phyloP scores from a whole-genome alignment of 2,329 filamentous ascomycete species.

The Cladosporium sp. region DNA sequence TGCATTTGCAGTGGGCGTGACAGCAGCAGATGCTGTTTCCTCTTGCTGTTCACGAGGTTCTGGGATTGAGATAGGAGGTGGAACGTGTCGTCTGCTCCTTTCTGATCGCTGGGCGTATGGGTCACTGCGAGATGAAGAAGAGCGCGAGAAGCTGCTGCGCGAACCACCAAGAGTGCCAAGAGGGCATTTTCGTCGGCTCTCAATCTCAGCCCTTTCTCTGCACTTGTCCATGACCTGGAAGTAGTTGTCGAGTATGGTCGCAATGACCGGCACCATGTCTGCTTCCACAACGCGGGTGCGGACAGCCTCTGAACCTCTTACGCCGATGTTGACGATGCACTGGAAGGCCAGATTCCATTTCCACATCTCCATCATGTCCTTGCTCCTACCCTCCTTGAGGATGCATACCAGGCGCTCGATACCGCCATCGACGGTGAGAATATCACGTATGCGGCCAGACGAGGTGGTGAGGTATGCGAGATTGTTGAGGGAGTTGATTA shows the following conservation, averaged over 20 bases:
- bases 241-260: slow-evolving; percentile 97
- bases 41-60: slow-evolving; percentile 45
- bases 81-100: slow-evolving; percentile 65
- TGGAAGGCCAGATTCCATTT: slow-evolving; percentile 99
- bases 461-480: slow-evolving; percentile 97
- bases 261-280: slow-evolving; percentile 98
- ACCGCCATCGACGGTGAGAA: slow-evolving; percentile 96
- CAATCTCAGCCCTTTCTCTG: slow-evolving; percentile 77
- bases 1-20: slow-evolving; percentile 50
- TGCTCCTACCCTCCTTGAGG: slow-evolving; percentile 92
- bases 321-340: slow-evolving; percentile 97
- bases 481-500: slow-evolving; percentile 99
- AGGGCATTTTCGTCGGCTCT: slow-evolving; percentile 58
- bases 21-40: slow-evolving; percentile 42
- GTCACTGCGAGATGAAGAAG: slow-evolving; percentile 29
- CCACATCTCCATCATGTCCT: slow-evolving; percentile 99
- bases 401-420: slow-evolving; percentile 96
- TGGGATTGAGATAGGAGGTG: slow-evolving; percentile 80
- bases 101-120: slow-evolving; percentile 39
- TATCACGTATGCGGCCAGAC: slow-evolving; percentile 93
- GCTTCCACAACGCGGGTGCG: slow-evolving; percentile 94
- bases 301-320: slow-evolving; percentile 89
- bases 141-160: slow-evolving; percentile 30
- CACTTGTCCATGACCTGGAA: slow-evolving; percentile 93
- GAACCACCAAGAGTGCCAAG: slow-evolving; percentile 27